Evolutionary conservation across 1,139 yeast species (phyloP), one percentile per base, ranked within the genome.

Genomic region (Yamadazyma conglobata): DNA sequence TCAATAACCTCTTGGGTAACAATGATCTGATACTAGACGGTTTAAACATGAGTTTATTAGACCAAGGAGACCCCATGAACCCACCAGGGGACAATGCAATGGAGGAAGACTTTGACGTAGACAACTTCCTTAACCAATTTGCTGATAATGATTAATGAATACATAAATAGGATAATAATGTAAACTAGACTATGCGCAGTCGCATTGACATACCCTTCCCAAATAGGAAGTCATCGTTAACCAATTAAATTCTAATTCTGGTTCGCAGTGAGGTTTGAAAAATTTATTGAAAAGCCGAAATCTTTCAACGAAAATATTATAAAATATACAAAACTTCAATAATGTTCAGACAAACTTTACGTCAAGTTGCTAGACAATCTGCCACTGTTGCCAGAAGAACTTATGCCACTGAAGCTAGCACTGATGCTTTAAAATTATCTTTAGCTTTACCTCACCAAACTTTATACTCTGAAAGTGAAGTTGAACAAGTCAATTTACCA

Each of bases 401-500:
- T 40, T 86, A 87, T 55, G 96, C 96, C 52, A 95, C 91, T 56
- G 95, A 85, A 46, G 81, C 79, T 36, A 56, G 77, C 36, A 67
- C 85, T 45, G 94, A 84, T 56, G 83, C 81, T 48, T 75, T 91
- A 64, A 85, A 80, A 63, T 76, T 93, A 55, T 85, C 95, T 33
- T 78, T 91, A 57, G 93, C 96, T 39, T 77, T 91, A 52, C 96
- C 96, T 43, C 88, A 83, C 62, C 79, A 80, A 63, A 78, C 80
- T 47, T 58, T 77, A 56, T 66, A 66, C 54, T 51, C 70, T 26
- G 73, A 68, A 41, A 56, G 62, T 44, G 64, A 61, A 64, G 83
- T 61, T 36, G 79, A 84, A 48, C 99, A 91, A 73, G 98, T 93
- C 49, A 91, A 91, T 71, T 74, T 91, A 52, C 98, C 99, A 55